A percentile compares a stretch with the other conserved stretches of the same genome.
Conservation (phyloP, 345 rosid species). For the Orychophragmus violaceus region DNA sequence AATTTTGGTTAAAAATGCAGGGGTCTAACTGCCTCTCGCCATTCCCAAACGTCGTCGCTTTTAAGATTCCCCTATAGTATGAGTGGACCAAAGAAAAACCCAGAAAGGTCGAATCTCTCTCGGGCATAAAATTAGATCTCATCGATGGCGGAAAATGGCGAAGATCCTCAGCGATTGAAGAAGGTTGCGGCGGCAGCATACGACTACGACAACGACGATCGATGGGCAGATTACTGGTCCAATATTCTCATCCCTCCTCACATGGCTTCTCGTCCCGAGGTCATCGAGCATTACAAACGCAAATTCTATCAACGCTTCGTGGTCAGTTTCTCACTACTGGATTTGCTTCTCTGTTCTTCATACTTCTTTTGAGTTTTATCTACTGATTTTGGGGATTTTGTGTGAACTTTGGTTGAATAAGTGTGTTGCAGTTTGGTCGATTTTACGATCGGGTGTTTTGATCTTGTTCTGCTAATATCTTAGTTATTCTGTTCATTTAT, state of each 20-base stretch:
- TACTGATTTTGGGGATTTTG: background rate
- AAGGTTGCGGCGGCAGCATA: constrained; percentile 72
- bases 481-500: background rate
- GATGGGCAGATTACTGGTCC: constrained; percentile 95
- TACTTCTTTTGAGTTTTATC: background rate
- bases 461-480: background rate
- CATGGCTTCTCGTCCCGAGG: constrained; percentile 87
- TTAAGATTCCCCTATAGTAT: background rate
- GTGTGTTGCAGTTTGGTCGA: background rate
- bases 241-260: constrained; percentile 85
- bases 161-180: constrained; percentile 80
- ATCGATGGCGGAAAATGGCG: constrained; percentile 69
- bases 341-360: background rate
- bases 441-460: background rate
- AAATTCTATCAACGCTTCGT: constrained; percentile 93
- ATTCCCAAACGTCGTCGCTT: constrained; percentile 12
- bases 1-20: too few relatives aligned
- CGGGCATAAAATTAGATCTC: constrained; percentile 12
- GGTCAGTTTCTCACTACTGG: constrained; percentile 31
- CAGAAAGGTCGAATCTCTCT: constrained; percentile 16
- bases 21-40: too few relatives aligned
- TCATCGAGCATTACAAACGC: constrained; percentile 80
- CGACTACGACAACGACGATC: constrained; percentile 79
- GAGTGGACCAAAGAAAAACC: constrained; percentile 2
- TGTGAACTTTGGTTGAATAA: background rate